phyloP scores from a whole-genome alignment of 1,139 yeast species.

The Protomyces macrosporus region DNA sequence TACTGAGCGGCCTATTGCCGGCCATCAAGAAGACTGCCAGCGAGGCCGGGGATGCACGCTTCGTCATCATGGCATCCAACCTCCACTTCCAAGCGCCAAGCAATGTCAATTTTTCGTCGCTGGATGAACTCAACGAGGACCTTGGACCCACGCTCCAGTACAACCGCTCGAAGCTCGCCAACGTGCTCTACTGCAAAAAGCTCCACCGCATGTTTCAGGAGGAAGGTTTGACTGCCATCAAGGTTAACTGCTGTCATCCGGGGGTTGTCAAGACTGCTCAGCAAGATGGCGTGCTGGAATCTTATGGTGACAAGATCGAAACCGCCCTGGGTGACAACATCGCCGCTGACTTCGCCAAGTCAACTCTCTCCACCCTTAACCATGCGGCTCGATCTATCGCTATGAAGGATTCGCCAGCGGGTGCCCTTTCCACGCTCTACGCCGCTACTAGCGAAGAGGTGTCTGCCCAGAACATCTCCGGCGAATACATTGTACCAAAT shows the following conservation, averaged over 20 bases:
- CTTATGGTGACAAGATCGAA: constrained; percentile 17
- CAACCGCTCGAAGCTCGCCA: constrained; percentile 24
- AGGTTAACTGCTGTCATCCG: constrained; percentile 16
- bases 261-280: constrained; percentile 27
- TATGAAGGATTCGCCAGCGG: constrained; percentile 23
- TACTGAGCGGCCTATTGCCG: constrained; percentile 11
- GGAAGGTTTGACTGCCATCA: constrained; percentile 6
- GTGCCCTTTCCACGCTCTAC: constrained; percentile 9
- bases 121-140: constrained; percentile 16
- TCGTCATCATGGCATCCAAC: constrained; percentile 22
- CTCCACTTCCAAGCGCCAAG: constrained; percentile 14
- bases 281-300: constrained; percentile 18
- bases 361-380: neutral
- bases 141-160: constrained; percentile 24
- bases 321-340: constrained; percentile 6
- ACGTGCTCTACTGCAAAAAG: constrained; percentile 16
- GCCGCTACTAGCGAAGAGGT: constrained; percentile 24
- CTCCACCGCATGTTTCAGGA: constrained; percentile 8
- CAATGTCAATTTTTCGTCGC: constrained; percentile 9
- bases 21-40: constrained; percentile 8
- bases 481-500: constrained; percentile 24
- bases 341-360: constrained; percentile 1
- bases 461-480: constrained; percentile 3
- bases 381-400: constrained; percentile 13
- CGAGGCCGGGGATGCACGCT: constrained; percentile 16